phyloP scores from a whole-genome alignment of 805 yeast species.

The Candida pini region DNA sequence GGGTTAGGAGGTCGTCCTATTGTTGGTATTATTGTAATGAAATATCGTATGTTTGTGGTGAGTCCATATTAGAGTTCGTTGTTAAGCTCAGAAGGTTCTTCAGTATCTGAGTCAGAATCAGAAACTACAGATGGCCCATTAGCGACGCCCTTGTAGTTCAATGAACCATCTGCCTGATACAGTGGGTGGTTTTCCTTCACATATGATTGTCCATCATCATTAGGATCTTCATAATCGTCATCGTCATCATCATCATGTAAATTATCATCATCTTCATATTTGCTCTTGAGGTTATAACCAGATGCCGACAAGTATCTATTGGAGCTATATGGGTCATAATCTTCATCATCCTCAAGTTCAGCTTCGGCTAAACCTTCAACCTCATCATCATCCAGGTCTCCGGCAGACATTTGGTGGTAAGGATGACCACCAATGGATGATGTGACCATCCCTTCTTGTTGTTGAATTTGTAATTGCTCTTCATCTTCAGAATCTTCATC shows the following conservation, averaged over 20 bases:
- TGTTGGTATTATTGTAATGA: too few species aligned
- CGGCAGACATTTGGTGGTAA: constrained; percentile 28
- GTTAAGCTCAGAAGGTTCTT: too few species aligned
- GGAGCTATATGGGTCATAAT: too few species aligned
- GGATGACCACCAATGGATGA: constrained; percentile 31
- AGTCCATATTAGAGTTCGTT: too few species aligned
- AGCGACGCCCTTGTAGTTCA: constrained; percentile 18
- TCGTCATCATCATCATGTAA: constrained; percentile 36
- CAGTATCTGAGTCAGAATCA: constrained; percentile 23
- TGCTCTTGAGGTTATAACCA: too few species aligned
- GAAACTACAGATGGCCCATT: constrained; percentile 15
- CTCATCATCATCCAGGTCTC: constrained; percentile 47
- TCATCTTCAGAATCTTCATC: constrained; percentile 59
- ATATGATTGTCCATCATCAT: constrained; percentile 75
- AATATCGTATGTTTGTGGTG: too few species aligned
- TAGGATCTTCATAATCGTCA: constrained; percentile 73
- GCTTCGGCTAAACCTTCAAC: constrained; percentile 43
- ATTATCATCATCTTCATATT: constrained; percentile 17
- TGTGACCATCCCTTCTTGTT: constrained; percentile 10
- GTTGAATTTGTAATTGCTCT: constrained; percentile 11
- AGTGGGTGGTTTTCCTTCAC: constrained; percentile 56
- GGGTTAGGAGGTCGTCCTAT: too few species aligned
- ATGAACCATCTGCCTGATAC: constrained; percentile 42
- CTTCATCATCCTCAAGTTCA: constrained; percentile 24
- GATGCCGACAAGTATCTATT: too few species aligned